Percentiles rank a stretch among this genome's conserved stretches.
These are phyloP conservation scores for Hyphodiscus hymeniophilus DNA, from an alignment of 495 filamentous ascomycete genomes.

Conservation along the genomic window DNA sequence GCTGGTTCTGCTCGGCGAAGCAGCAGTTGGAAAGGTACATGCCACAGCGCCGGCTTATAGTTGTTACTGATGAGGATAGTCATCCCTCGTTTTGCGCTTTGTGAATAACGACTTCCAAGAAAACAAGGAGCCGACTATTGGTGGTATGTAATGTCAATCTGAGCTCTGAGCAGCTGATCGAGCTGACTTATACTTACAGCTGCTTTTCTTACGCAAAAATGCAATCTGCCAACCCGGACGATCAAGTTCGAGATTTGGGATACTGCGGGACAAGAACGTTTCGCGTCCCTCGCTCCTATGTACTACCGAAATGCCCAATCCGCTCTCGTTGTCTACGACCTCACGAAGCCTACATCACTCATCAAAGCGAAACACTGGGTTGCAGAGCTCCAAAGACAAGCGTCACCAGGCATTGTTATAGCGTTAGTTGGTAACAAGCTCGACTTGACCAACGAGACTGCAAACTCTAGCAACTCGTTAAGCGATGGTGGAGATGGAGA, in stretches of 20 bases:
- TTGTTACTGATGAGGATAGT: constrained; percentile 43
- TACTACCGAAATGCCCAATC: constrained; percentile 99
- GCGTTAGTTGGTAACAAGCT: constrained; percentile 96
- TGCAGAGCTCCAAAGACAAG: constrained; percentile 92
- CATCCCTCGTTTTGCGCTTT: constrained; percentile 93
- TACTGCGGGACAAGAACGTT: constrained; percentile 96
- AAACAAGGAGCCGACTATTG: constrained; percentile 99
- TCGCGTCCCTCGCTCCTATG: constrained; percentile 95
- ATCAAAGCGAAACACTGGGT: constrained; percentile 99
- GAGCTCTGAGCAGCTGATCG: neutral
- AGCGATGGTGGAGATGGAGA: constrained; percentile 32
- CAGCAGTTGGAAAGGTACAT: constrained; percentile 91
- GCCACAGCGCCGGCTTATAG: neutral
- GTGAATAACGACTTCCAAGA: constrained; percentile 99
- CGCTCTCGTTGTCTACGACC: constrained; percentile 97
- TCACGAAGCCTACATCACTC: constrained; percentile 92
- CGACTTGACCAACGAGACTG: constrained; percentile 65
- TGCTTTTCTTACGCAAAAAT: constrained; percentile 98
- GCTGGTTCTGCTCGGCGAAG: constrained; percentile 93
- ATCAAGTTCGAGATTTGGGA: constrained; percentile 99
- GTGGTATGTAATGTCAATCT: constrained; percentile 53
- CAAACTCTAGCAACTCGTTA: constrained; percentile 26
- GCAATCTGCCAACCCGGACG: constrained; percentile 85
- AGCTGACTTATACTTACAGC: constrained; percentile 41
- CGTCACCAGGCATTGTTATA: constrained; percentile 96